Conservation (phyloP, 163 green algal species). For the Chloromonas sp. region DNA sequence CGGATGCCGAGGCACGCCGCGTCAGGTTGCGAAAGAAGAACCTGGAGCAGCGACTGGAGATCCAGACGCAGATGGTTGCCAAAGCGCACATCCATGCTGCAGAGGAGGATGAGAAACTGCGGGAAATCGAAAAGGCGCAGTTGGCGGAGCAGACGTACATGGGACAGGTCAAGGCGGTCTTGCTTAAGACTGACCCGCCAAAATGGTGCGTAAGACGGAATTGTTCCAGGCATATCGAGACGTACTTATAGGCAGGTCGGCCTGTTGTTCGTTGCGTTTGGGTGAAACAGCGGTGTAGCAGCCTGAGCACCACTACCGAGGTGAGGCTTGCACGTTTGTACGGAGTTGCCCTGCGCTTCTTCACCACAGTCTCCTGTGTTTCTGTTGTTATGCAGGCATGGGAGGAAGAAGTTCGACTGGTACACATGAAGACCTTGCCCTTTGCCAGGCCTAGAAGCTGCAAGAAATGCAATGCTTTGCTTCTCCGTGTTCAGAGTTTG, state of each 20-base stretch:
- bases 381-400: slow-evolving; percentile 13
- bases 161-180: slow-evolving; percentile 16
- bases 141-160: slow-evolving; percentile 37
- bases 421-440: slow-evolving; percentile 6
- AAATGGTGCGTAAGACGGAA: slow-evolving; percentile 10
- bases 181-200: slow-evolving; percentile 20
- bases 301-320: no score
- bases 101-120: slow-evolving; percentile 54
- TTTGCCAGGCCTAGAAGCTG: no score
- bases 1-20: slow-evolving; percentile 13
- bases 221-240: no score
- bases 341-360: no score
- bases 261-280: no score
- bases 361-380: not conserved
- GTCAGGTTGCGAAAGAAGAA: slow-evolving; percentile 15
- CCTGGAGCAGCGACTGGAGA: slow-evolving; percentile 37
- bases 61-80: slow-evolving; percentile 56
- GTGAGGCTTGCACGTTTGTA: no score
- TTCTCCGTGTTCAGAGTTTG: no score
- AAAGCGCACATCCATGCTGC: slow-evolving; percentile 44
- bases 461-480: no score
- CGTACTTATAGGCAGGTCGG: no score
- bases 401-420: slow-evolving; percentile 28
- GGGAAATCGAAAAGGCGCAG: slow-evolving; percentile 70
- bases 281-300: no score